These are phyloP conservation scores for Rhododendron ovatum DNA, from an alignment of 148 eudicot genomes.

Conservation along the genomic window DNA sequence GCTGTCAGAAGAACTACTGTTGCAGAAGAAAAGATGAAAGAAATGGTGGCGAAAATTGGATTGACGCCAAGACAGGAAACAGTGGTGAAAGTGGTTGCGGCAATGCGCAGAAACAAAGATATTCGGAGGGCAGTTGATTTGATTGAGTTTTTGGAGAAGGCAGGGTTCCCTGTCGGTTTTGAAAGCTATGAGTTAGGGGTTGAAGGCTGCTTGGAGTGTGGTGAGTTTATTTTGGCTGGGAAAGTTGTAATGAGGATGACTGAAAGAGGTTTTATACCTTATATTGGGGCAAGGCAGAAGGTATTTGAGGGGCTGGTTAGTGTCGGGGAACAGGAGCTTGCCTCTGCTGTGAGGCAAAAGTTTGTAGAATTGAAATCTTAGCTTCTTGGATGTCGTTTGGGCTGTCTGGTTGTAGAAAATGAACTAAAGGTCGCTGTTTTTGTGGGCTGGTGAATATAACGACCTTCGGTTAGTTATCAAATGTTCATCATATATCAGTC, in stretches of 20 bases:
- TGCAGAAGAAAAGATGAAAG: slow-evolving; percentile 42
- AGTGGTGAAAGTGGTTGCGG: slow-evolving; percentile 35
- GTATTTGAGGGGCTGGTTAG: slow-evolving; percentile 64
- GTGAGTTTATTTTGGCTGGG: slow-evolving; percentile 64
- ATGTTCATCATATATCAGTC: background rate
- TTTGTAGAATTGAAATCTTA: slow-evolving; percentile 67
- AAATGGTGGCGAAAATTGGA: slow-evolving; percentile 50
- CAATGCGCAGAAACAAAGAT: slow-evolving; percentile 62
- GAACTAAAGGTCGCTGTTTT: background rate
- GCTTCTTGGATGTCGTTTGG: slow-evolving; percentile 7
- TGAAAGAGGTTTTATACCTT: slow-evolving; percentile 67
- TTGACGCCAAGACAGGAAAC: slow-evolving; percentile 59
- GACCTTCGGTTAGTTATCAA: background rate
- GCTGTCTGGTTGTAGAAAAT: background rate
- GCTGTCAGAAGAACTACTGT: slow-evolving; percentile 37
- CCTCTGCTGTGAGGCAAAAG: slow-evolving; percentile 66
- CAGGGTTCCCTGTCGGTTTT: slow-evolving; percentile 48
- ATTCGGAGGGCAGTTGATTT: slow-evolving; percentile 60
- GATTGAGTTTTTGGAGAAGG: slow-evolving; percentile 52
- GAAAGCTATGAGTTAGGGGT: slow-evolving; percentile 65
- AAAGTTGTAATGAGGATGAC: slow-evolving; percentile 63
- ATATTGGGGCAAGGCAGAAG: slow-evolving; percentile 65
- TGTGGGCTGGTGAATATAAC: background rate
- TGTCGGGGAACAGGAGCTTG: slow-evolving; percentile 64
- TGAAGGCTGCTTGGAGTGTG: slow-evolving; percentile 70